Evolutionary conservation across 192 early-diverging fungal genomes (phyloP), one percentile per base, ranked within the genome.

Genomic region (Podochytrium sp.): DNA sequence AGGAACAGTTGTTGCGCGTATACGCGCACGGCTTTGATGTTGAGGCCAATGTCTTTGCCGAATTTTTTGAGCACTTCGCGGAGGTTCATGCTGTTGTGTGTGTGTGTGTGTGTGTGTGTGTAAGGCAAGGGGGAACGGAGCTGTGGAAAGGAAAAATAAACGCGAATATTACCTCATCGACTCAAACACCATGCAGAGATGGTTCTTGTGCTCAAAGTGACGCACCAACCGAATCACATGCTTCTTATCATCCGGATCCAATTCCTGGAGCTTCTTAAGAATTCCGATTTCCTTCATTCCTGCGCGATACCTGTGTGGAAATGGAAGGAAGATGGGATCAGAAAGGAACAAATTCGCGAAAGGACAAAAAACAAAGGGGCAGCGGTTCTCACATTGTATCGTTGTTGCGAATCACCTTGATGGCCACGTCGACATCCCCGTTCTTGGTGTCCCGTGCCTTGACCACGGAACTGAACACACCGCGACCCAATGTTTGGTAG

Each of bases 361-460:
- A 10, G 0, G 29, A 57, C 18, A 62, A 33, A 62, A 62, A 39
- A 62, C 30, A 25, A 29, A 30, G 38, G 16, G 1, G 0, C 2
- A 66, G 57, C 73, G 27, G 1, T 16, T 29, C 53, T 49, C 82
- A 91, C 94, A 95, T 98, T 23, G 87, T 89, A 65, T 96, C 96
- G 79, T 98, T 98, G 79, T 92, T 96, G 2, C 97, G 92, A 65
- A 98, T 91, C 33, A 99, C 85, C 80, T 99, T 99, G 69, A 99
- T 93, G 0, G 97, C 97, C 29, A 98, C 96, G 35, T 95, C 91
- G 4, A 79, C 82, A 51, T 93, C 81, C 5, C 78, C 79, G 52
- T 90, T 86, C 62, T 88, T 75, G 6, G 82, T 91, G 66, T 99
- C 97, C 1, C 80, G 81, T 1, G 96, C 96, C 74, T 91, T 93